Base-by-base conservation (phyloP, 208 protist species). In the Trypanosoma cruzi region DNA sequence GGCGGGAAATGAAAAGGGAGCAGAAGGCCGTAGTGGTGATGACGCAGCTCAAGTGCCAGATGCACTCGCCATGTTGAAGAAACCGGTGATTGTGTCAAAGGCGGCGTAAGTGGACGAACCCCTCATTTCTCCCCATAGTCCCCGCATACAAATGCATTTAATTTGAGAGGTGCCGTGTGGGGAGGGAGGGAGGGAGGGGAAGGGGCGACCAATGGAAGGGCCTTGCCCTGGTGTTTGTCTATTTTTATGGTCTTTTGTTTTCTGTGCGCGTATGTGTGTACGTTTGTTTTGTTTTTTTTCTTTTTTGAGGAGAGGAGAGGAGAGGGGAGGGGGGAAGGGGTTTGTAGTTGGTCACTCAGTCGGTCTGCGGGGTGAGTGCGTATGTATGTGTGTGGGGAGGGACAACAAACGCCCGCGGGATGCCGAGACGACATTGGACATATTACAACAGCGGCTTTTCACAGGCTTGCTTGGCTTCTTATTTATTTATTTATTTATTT, bases 21-120 rank as follows among this genome's bases (percentile, higher is more conserved):
- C 0, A 10, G 64, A 61, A 37, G 67, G 32, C 50, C 46, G 58
- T 46, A 26, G 20, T 28, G 72, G 40, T 4, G n/a, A 42, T 14
- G 56, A 75, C 8, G 24, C 14, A 37, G 42, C 36, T 24, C 28
- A 34, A 3, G 31, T 37, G 20, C 67, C 44, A 31, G 88, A 94
- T 62, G 89, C 86, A 56, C 71, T 94, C 31, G 85, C 89, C 22
- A 90, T 90, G 85, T 72, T 94, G 53, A 94, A 94, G 80, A 79
- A 84, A 0, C 89, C 89, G 26, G 54, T 61, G 28, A 75, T 82
- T 40, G 80, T 93, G 49, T 80, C 80, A n/a, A 86, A 83, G 75
- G 44, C 75, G 11, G 49, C 74, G 34, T 62, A 55, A 31, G 6
- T 44, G 53, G 42, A 58, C 36, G 36, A n/a, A n/a, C n/a, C n/a